Evolutionary conservation across 179 eudicot genomes (phyloP).

Genomic region (Beta corolliflora): DNA sequence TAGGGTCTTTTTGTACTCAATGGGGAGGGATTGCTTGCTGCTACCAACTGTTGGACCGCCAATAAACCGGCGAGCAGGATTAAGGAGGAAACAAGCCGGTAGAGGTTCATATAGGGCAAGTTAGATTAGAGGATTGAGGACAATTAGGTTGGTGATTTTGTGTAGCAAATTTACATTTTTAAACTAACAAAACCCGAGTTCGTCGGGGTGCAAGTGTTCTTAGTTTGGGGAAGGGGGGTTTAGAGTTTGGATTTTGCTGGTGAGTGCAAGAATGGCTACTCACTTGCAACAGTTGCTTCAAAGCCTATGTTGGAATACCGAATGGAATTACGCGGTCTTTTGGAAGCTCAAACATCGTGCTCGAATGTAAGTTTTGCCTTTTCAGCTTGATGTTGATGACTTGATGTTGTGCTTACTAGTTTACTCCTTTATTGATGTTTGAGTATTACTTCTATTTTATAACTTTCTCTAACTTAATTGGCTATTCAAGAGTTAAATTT

Average conservation of each 20-base stretch:
- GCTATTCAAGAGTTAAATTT: not conserved
- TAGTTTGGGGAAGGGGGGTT: conserved; percentile 32
- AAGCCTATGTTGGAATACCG: conserved; percentile 63
- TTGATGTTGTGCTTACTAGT: conserved; percentile 8
- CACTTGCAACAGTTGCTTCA: conserved; percentile 71
- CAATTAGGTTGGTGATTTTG: conserved; percentile 44
- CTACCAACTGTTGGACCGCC: conserved; percentile 84
- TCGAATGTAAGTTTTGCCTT: conserved; percentile 66
- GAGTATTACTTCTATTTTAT: not conserved
- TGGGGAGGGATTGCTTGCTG: conserved; percentile 62
- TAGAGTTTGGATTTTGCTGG: conserved; percentile 34
- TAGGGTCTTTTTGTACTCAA: conserved; percentile 36
- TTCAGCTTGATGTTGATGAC: not conserved
- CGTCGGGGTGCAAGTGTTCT: conserved; percentile 34
- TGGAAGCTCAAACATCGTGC: conserved; percentile 87
- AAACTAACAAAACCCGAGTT: conserved; percentile 34
- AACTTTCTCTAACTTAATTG: not conserved
- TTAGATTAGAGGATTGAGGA: conserved; percentile 49
- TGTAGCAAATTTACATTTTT: conserved; percentile 43
- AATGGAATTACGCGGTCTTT: conserved; percentile 82
- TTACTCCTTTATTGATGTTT: not conserved
- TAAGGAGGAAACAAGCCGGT: conserved; percentile 95
- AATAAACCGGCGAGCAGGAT: conserved; percentile 78
- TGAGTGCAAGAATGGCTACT: conserved; percentile 57
- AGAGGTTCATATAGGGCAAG: conserved; percentile 98